Evolutionary conservation across 495 filamentous ascomycete species (phyloP), one percentile per base, ranked within the genome.

Genomic region (Peziza echinospora): DNA sequence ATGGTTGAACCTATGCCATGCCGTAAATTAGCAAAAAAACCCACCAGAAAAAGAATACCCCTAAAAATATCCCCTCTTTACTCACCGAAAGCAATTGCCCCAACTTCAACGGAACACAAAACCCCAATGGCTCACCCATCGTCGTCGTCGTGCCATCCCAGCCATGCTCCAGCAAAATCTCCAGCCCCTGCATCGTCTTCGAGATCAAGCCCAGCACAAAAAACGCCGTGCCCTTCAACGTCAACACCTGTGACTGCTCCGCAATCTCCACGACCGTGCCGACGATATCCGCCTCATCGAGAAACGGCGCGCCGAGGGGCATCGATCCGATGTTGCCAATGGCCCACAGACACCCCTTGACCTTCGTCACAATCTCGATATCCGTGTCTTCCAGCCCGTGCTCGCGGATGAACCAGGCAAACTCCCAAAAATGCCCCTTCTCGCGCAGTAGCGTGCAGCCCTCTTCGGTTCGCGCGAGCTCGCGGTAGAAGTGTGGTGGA

Each of bases 241-340:
- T 87, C 70, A 96, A 75, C 17, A 96, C 82, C 50, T 84, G 77
- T 34, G 86, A 84, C 49, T 65, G 67, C 55, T 91, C 77, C 2
- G 89, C 91, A 59, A 97, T 93, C 53, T 71, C 65, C 45, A 94
- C 74, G 40, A 96, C 84, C 47, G 75, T 71, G 56, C 77, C 71
- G 22, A 94, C 81, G 24, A 94, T 82, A 48, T 93, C 81, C 39
- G 76, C 76, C 46, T 78, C 78, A 59, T 87, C 83, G 3, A 97
- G 69, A 62, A 97, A 97, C 0, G 83, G 82, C 0, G 85, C 89
- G 1, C 91, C 89, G 24, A 94, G 74, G 53, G 93, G 86, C 91
- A 97, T 97, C 2, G 84, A 93, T 0, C 89, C 89, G 41, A 97
- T 84, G 56, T 97, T 97, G 22, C 91, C 89, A 7, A 97, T 83